Base-by-base conservation (phyloP, 805 yeast species). In the Cyberlindnera suaveolens region DNA sequence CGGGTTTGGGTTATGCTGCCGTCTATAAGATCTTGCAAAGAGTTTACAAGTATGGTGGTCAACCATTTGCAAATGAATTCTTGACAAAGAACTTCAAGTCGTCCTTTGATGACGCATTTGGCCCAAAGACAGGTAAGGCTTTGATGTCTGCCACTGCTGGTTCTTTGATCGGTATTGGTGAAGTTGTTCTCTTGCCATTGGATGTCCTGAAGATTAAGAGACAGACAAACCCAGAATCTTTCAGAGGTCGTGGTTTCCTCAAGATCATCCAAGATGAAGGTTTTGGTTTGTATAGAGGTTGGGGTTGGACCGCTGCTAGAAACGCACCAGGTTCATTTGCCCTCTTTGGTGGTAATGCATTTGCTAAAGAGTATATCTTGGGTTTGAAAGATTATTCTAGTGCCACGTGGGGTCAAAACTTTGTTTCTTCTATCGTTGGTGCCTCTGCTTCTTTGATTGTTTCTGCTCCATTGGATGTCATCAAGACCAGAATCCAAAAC, bases 291-390 rank as follows among this genome's bases (percentile, higher is more conserved):
- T 93, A 93, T 72, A 77, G 96, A 64, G 99, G 99, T 53, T 90
- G 97, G 96, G 98, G 97, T 46, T 93, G 99, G 99, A 93, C 99
- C 47, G 95, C 95, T 55, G 99, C 99, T 36, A 84, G 99, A 78
- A 93, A 93, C 64, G 97, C 98, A 3, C 99, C 99, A 32, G 99
- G 99, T 47, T 88, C 96, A 2, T 93, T 93, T 62, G 96, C 98
- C 15, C 73, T 93, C 45, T 93, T 93, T 56, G 99, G 99, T 55
- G 99, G 98, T 69, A 89, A 91, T 62, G 96, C 99, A 14, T 93
- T 93, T 63, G 98, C 99, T 48, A 93, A 93, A 71, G 99, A 93
- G 70, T 93, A 87, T 70, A 78, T 93, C 47, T 80, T 88, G 56
- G 90, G 90, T 14, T 75, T 93, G 58, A 61, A 72, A 54, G 99